A percentile compares a stretch with the other conserved stretches of the same genome.
These are phyloP conservation scores for Esteya vermicola DNA, from an alignment of 2,329 filamentous ascomycete species.

Conservation along the genomic window DNA sequence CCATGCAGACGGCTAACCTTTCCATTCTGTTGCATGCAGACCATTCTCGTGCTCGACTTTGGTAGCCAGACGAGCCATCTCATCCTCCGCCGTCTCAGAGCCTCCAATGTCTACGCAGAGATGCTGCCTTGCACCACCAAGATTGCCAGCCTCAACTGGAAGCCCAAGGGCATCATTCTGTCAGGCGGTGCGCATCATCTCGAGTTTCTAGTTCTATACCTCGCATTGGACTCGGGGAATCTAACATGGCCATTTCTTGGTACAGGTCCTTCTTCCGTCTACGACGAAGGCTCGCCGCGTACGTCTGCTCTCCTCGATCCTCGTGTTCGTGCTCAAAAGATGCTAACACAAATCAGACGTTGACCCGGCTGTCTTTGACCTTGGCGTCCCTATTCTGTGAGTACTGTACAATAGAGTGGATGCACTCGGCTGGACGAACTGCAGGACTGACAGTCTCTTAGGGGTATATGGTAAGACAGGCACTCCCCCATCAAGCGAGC, in stretches of 20 bases:
- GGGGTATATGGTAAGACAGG: conserved; percentile 17
- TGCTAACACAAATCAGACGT: too few species aligned
- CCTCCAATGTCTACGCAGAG: conserved; percentile 62
- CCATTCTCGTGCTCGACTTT: conserved; percentile 60
- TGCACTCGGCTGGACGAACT: too few species aligned
- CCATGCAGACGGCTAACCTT: too few species aligned
- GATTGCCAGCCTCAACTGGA: conserved; percentile 17
- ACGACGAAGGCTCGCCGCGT: conserved; percentile 56
- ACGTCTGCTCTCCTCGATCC: conserved; percentile 10
- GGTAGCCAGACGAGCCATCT: conserved; percentile 60
- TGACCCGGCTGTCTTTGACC: conserved; percentile 68
- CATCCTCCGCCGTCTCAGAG: conserved; percentile 60
- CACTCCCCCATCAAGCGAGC: too few species aligned
- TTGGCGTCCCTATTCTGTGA: conserved; percentile 18
- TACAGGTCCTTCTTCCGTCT: conserved; percentile 52
- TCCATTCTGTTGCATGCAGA: conserved; percentile 27
- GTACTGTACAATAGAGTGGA: too few species aligned
- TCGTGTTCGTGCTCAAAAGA: conserved; percentile 7
- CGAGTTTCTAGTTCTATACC: conserved; percentile 1
- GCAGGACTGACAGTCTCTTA: too few species aligned
- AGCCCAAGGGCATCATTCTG: conserved; percentile 72
- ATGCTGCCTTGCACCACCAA: conserved; percentile 44
- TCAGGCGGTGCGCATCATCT: conserved; percentile 37
- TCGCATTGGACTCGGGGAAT: too few species aligned
- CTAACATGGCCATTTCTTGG: too few species aligned